Conservation (phyloP, 768 basidiomycete species). For the Pleurotus tuoliensis region DNA sequence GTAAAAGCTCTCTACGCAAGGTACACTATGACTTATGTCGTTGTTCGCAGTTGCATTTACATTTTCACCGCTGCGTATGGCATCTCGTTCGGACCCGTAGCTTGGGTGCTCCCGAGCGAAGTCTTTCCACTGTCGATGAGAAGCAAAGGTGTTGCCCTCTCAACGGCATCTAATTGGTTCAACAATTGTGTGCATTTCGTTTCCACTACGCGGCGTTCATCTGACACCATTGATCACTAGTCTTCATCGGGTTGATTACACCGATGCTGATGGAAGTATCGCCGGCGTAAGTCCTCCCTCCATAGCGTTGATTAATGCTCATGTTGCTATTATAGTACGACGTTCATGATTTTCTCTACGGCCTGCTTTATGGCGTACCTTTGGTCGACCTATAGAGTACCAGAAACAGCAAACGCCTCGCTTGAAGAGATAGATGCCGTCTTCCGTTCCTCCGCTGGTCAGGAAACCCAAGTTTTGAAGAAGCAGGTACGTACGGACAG, state of each 20-base stretch:
- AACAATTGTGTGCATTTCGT: conserved; percentile 60
- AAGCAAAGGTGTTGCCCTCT: conserved; percentile 77
- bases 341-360: conserved; percentile 63
- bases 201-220: neutral
- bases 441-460: conserved; percentile 56
- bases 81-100: conserved; percentile 72
- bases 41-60: conserved; percentile 52
- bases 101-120: conserved; percentile 83
- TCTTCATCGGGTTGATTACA: conserved; percentile 72
- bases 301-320: neutral
- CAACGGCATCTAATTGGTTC: conserved; percentile 83
- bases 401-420: conserved; percentile 75
- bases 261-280: conserved; percentile 63
- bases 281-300: conserved; percentile 41
- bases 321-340: conserved; percentile 36
- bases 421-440: conserved; percentile 74
- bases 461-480: conserved; percentile 48
- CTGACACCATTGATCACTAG: conserved; percentile 28
- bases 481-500: conserved; percentile 39
- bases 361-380: conserved; percentile 66
- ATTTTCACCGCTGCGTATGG: conserved; percentile 77
- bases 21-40: neutral
- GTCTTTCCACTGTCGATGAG: conserved; percentile 78
- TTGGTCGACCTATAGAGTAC: conserved; percentile 67
- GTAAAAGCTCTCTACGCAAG: conserved; percentile 12